These are phyloP conservation scores for Gossypium schwendimanii DNA, from an alignment of 441 rosid species.

Conservation along the genomic window DNA sequence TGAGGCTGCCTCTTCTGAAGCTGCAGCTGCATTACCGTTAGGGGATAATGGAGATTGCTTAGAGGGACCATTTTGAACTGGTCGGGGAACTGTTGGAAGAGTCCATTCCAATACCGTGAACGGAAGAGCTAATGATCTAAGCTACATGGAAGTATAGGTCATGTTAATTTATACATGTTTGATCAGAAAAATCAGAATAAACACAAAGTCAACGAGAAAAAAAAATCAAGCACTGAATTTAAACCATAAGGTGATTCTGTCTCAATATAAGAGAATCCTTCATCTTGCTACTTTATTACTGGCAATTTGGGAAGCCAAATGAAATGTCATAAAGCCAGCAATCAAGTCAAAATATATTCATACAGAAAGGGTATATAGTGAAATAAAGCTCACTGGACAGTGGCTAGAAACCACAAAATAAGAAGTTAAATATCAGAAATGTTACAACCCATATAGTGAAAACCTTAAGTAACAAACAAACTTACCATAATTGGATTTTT, in stretches of 20 bases:
- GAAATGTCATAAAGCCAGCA: not conserved
- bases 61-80: slow-evolving; percentile 53
- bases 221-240: not conserved
- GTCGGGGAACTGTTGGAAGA: slow-evolving; percentile 59
- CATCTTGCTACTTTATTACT: slow-evolving; percentile 4
- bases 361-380: not conserved
- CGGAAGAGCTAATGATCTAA: slow-evolving; percentile 86
- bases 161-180: not conserved
- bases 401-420: not conserved
- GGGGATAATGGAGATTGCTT: slow-evolving; percentile 40
- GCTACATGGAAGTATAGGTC: slow-evolving; percentile 55
- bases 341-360: not conserved
- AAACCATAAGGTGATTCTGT: not conserved
- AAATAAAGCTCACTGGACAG: not conserved
- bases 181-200: not conserved
- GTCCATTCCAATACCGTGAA: slow-evolving; percentile 10
- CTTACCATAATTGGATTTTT: slow-evolving; percentile 90
- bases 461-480: slow-evolving; percentile 12
- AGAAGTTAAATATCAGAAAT: not conserved
- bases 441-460: slow-evolving; percentile 1
- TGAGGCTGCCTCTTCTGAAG: slow-evolving; percentile 49
- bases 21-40: slow-evolving; percentile 26
- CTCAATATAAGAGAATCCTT: not conserved
- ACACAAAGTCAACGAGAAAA: not conserved
- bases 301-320: not conserved